A percentile compares a stretch with the other conserved stretches of the same genome.
These are phyloP conservation scores for Mucor circinelloides DNA, from an alignment of 371 early-diverging fungal genomes.

Conservation along the genomic window DNA sequence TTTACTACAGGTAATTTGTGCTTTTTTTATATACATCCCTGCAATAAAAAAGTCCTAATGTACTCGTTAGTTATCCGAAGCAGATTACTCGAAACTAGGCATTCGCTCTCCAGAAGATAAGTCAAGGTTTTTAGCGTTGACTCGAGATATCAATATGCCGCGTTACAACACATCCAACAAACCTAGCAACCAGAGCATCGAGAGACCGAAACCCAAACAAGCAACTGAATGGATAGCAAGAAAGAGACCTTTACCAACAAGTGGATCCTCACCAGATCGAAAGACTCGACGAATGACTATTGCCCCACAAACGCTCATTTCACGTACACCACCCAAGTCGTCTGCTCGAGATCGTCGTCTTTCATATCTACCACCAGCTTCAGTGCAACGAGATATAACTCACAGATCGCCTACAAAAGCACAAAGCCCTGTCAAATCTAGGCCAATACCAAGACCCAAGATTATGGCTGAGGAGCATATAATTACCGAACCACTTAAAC, in stretches of 20 bases:
- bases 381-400: background rate
- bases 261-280: background rate
- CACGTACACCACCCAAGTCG: slow-evolving; percentile 3
- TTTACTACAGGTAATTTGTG: slow-evolving; percentile 15
- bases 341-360: slow-evolving; percentile 16
- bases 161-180: slow-evolving; percentile 1
- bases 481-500: background rate
- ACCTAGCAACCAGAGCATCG: background rate
- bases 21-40: background rate
- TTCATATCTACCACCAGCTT: slow-evolving; percentile 13
- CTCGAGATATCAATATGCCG: background rate
- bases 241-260: background rate
- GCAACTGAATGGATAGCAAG: background rate
- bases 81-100: slow-evolving; percentile 23
- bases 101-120: slow-evolving; percentile 22
- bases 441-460: background rate
- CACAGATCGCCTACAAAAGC: background rate
- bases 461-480: background rate
- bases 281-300: slow-evolving; percentile 20
- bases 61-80: slow-evolving; percentile 8
- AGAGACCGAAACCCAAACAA: background rate
- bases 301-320: slow-evolving; percentile 5
- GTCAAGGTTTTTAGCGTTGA: background rate
- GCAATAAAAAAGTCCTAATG: background rate
- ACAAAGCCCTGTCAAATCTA: background rate